Base-by-base conservation (phyloP, 805 yeast genomes). In the Ogataea corticis region DNA sequence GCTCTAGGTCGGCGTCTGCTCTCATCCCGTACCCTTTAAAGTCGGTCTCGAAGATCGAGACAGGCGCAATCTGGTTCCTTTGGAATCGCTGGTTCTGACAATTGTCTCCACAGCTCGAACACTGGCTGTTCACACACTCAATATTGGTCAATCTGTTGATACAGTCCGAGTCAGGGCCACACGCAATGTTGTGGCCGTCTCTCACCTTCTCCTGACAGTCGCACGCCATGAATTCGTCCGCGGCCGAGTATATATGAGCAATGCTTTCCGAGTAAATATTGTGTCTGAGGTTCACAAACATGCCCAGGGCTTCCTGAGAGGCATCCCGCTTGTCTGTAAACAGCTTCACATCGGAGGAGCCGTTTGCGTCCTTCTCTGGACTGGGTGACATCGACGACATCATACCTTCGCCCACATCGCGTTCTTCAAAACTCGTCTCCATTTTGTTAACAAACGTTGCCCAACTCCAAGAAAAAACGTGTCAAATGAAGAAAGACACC, bases 71-170 rank as follows among this genome's bases (percentile, higher is more conserved):
- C 62, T 84, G 78, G 46, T 73, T 72, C 43, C 73, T 76, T 65
- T 94, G 99, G 63, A 92, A 92, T 46, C 98, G 69, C 63, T 90
- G 97, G 63, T 92, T 92, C 51, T 76, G 82, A 69, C 99, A 92
- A 57, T 77, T 72, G 23, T 73, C 71, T 27, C 96, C 96, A 66
- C 98, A 92, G 9, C 44, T 27, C 13, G 74, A 68, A 58, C 87
- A 79, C 39, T 75, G 71, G 15, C 74, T 85, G 59, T 84, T 79
- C 2, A 82, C 77, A 76, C 99, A 92, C 66, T 92, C 99, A 39
- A 92, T 90, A 32, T 90, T 85, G 0, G 98, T 94, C 41, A 90
- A 77, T 41, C 98, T 70, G 66, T 92, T 92, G 57, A 94, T 90
- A 76, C 99, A 92, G 63, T 85, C 90, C 13, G 94, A 84, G 51